These are phyloP conservation scores for Phaeosphaeriaceae sp. DNA, from an alignment of 2,329 filamentous ascomycete genomes.

Conservation along the genomic window DNA sequence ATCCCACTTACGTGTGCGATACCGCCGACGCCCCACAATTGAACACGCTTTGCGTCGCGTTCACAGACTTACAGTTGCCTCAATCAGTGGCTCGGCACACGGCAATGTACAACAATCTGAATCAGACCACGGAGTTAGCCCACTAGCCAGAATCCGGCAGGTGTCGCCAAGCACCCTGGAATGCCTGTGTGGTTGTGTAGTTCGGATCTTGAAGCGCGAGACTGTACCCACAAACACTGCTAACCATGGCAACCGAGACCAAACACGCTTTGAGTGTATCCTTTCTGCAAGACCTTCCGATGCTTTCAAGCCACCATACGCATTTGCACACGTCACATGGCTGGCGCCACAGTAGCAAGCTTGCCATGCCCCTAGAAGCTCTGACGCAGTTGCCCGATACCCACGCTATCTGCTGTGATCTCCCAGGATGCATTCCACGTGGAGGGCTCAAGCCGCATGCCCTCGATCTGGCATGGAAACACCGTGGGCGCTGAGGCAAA, in stretches of 20 bases:
- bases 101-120: slow-evolving; percentile 17
- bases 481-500: slow-evolving; percentile 19
- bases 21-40: slow-evolving; percentile 25
- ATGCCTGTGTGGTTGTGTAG: slow-evolving; percentile 15
- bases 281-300: neutral
- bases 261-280: slow-evolving; percentile 14
- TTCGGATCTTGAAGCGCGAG: neutral
- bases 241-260: neutral
- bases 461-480: slow-evolving; percentile 23
- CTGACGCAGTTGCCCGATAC: slow-evolving; percentile 17
- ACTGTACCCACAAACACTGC: slow-evolving; percentile 1
- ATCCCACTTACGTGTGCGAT: slow-evolving; percentile 16
- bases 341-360: neutral
- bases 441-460: slow-evolving; percentile 18
- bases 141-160: slow-evolving; percentile 18
- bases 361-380: slow-evolving; percentile 6
- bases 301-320: neutral
- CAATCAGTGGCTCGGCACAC: slow-evolving; percentile 1
- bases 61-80: neutral
- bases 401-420: slow-evolving; percentile 30
- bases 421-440: slow-evolving; percentile 40
- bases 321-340: neutral
- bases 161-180: slow-evolving; percentile 29
- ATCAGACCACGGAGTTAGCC: slow-evolving; percentile 2
- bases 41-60: slow-evolving; percentile 26